phyloP scores from a whole-genome alignment of 2,329 filamentous ascomycete genomes.

The Alternaria atra region DNA sequence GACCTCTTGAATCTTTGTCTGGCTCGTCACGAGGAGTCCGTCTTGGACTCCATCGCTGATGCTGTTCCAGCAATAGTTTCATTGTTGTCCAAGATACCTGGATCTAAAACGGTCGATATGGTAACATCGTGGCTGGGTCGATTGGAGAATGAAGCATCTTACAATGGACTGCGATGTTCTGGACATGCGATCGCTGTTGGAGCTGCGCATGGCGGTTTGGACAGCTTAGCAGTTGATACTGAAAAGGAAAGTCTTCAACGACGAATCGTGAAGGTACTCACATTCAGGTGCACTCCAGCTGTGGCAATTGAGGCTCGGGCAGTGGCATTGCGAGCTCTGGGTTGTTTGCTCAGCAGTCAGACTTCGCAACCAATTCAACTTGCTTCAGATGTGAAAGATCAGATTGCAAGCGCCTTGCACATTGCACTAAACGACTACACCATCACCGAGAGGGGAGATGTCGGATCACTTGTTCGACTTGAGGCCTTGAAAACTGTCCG shows the following conservation, averaged over 20 bases:
- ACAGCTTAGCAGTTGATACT: neutral
- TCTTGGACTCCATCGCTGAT: constrained; percentile 41
- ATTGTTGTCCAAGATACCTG: constrained; percentile 24
- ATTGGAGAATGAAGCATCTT: constrained; percentile 50
- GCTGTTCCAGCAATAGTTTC: constrained; percentile 32
- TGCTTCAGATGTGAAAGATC: constrained; percentile 26
- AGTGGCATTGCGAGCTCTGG: constrained; percentile 52
- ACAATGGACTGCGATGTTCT: constrained; percentile 52
- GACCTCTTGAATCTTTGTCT: constrained; percentile 47
- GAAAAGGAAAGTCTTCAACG: constrained; percentile 20
- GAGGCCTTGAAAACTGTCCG: constrained; percentile 77
- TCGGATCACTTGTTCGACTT: constrained; percentile 85
- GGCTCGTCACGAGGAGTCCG: constrained; percentile 45
- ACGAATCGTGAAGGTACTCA: constrained; percentile 48
- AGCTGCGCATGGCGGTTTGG: constrained; percentile 43
- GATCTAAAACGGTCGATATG: constrained; percentile 22
- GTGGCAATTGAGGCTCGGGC: constrained; percentile 57
- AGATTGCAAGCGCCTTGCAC: constrained; percentile 44
- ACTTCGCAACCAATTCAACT: constrained; percentile 5
- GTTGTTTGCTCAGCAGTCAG: constrained; percentile 42
- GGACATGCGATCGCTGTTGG: constrained; percentile 58
- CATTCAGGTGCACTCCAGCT: constrained; percentile 46
- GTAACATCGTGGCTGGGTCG: constrained; percentile 41
- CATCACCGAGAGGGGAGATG: constrained; percentile 85
- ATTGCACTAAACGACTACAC: constrained; percentile 84